Base-by-base conservation (phyloP, 1,284 basidiomycete species). In the Thelephora terrestris region DNA sequence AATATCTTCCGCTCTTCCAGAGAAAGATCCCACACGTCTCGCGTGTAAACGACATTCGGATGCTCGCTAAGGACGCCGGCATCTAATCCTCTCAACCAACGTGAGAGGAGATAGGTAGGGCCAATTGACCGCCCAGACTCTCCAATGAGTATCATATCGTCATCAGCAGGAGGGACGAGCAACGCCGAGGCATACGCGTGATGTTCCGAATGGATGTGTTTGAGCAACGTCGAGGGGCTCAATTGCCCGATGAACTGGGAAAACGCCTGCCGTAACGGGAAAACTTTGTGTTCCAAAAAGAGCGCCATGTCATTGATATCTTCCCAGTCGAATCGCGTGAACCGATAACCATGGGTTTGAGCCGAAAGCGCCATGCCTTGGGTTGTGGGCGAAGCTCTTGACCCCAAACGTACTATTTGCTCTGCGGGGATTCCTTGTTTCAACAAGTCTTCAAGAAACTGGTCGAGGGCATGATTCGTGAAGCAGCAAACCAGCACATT, bases 401-500 rank as follows among this genome's bases (percentile, higher is more conserved):
- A 70, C 5, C 79, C 79, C 0, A 83, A 61, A 0, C 79, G 70
- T 25, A 75, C 70, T 48, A 82, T 71, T 34, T 53, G 62, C 0
- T 46, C 7, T 1, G 51, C 37, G 0, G 79, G 74, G 9, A 83
- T 79, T 2, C 76, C 78, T 20, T 78, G 76, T 39, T 74, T 67
- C 5, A 83, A 54, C 0, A 83, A 65, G 48, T 78, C 74, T 48
- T 76, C 74, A 2, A 82, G 64, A 47, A 83, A 78, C 50, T 81
- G 75, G 52, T 83, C 79, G 0, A 82, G 68, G 0, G 81, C 79
- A 51, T 83, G 81, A 50, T 83, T 83, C 1, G 81, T 83, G 50
- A 74, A 83, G 54, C 79, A 81, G 18, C 79, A 75, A 4, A 83
- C 78, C 7, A 82, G 69, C 16, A 83, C 77, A 3, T 56, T 74